Evolutionary conservation across 164 flowering plant genomes (phyloP).

Genomic region (Liriodendron chinense): DNA sequence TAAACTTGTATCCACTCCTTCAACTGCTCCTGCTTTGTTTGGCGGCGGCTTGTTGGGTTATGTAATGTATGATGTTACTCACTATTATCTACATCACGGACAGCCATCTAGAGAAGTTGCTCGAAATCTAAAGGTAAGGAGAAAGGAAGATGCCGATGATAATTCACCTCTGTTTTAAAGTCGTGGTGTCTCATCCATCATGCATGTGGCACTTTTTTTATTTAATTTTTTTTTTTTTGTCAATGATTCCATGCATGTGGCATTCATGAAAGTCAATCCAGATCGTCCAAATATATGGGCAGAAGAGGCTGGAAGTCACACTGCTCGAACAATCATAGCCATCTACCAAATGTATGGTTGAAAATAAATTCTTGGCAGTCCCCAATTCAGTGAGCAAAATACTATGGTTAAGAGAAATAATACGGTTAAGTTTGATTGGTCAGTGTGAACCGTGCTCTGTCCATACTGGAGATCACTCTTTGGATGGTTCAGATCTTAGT

Average conservation of each 20-base stretch:
- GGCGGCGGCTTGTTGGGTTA: constrained; percentile 89
- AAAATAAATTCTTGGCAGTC: background rate
- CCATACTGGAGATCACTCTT: too few species aligned
- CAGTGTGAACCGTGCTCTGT: too few species aligned
- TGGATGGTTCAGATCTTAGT: too few species aligned
- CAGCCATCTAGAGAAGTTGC: constrained; percentile 59
- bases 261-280: background rate
- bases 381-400: too few species aligned
- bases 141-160: background rate
- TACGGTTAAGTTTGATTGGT: too few species aligned
- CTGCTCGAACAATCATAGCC: too few species aligned
- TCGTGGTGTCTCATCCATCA: background rate
- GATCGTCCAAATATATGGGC: background rate
- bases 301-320: too few species aligned
- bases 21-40: constrained; percentile 72
- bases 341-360: background rate
- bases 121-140: constrained; percentile 66
- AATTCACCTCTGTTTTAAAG: background rate
- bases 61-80: constrained; percentile 85
- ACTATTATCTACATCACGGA: constrained; percentile 92
- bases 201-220: background rate
- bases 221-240: background rate
- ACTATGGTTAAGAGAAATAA: too few species aligned
- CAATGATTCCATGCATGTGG: background rate
- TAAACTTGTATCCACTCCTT: constrained; percentile 57